These are phyloP conservation scores for Cyberlindnera americana DNA, from an alignment of 805 yeast species.

Conservation along the genomic window DNA sequence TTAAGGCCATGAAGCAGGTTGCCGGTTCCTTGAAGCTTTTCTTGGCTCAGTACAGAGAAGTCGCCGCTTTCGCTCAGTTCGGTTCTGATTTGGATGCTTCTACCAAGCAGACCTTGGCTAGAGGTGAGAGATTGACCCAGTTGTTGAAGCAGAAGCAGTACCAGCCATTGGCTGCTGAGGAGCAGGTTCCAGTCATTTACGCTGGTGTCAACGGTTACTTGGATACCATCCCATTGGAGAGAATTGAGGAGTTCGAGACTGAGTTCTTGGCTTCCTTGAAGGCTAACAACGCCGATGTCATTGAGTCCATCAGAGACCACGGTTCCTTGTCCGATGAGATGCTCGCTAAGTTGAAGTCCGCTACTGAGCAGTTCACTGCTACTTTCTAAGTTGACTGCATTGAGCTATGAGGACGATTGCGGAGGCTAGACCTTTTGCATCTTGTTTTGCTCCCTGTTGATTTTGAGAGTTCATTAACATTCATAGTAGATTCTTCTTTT, in stretches of 20 bases:
- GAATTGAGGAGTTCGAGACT: slow-evolving; percentile 87
- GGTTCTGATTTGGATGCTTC: slow-evolving; percentile 99
- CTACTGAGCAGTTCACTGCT: slow-evolving; percentile 89
- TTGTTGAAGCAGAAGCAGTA: slow-evolving; percentile 97
- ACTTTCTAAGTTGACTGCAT: slow-evolving; percentile 55
- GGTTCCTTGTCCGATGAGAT: slow-evolving; percentile 90
- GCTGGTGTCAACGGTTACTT: slow-evolving; percentile 99
- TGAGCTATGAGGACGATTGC: slow-evolving; percentile 3
- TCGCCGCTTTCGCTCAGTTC: slow-evolving; percentile 99
- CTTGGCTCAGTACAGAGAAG: slow-evolving; percentile 99
- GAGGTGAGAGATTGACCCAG: slow-evolving; percentile 99
- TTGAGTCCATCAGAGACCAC: slow-evolving; percentile 77
- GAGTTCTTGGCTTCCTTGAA: slow-evolving; percentile 90
- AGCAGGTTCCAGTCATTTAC: slow-evolving; percentile 96
- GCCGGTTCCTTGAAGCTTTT: slow-evolving; percentile 99
- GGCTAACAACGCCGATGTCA: slow-evolving; percentile 81
- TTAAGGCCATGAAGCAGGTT: slow-evolving; percentile 99
- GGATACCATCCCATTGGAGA: slow-evolving; percentile 79
- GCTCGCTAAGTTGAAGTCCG: slow-evolving; percentile 82
- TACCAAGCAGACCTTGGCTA: slow-evolving; percentile 95
- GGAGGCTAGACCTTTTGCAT: slow-evolving; percentile 11
- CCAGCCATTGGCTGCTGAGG: slow-evolving; percentile 96
- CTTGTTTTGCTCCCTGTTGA: slow-evolving; percentile 7
- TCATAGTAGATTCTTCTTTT: slow-evolving; percentile 22
- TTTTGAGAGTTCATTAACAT: slow-evolving; percentile 20